Evolutionary conservation across 2,329 filamentous ascomycete species (phyloP), one percentile per base, ranked within the genome.

Genomic region (Verticillium tricorpus): DNA sequence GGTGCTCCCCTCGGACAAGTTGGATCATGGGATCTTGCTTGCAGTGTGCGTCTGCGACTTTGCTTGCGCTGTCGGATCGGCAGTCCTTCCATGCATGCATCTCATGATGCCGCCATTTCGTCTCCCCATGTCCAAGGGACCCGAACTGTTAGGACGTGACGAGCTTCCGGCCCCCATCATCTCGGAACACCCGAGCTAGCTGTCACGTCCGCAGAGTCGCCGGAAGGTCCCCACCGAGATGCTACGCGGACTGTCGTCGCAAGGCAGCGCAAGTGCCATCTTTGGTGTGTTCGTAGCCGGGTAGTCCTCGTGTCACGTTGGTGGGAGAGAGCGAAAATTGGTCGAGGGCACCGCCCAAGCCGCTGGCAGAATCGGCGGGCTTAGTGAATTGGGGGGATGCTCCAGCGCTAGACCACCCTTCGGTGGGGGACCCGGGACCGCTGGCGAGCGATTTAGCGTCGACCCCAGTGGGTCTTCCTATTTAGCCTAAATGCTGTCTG

Each of bases 401-500:
- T 52, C 17, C 45, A 52, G 45, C 45, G 45, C 45, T 52, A 22
- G 45, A 19, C 45, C 45, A 22, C 22, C 45, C n/a, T 3, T 52
- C 45, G 22, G 45, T 52, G 45, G 45, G 45, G 45, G 45, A 1
- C 28, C 28, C 6, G 28, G 28, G 28, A 28, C 28, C 28, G 39
- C 45, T 19, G 19, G 45, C 45, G 45, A 52, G 45, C 19, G 45
- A 25, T 22, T 52, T 52, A 52, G 45, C 45, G 45, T 52, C 19
- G 8, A 52, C 5, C 22, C n/a, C 3, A 4, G 19, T 52, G 45
- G 45, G 19, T 9, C 45, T 60, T 60, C 31, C 19, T 35, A 62
- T 65, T 65, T 62, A 65, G 62, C 63, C 63, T 65, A 57, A 65
- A 64, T 55, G 14, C 57, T 39, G 34, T 62, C 31, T 39, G 55